Evolutionary conservation across 257 asterid genomes (phyloP), one percentile per base, ranked within the genome.

Genomic region (Fraxinus americana): DNA sequence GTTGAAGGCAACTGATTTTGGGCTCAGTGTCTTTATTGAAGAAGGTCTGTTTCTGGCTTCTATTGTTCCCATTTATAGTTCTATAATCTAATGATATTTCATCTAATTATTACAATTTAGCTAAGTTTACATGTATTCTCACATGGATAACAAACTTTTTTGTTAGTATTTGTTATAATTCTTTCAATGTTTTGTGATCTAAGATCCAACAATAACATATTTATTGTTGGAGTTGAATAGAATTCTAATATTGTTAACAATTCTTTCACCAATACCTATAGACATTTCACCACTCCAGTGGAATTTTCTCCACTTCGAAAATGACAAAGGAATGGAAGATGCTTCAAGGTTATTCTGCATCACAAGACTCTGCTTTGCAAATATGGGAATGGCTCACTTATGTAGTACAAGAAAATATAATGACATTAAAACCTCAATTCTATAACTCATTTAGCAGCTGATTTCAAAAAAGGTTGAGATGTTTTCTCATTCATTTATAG

Each of bases 1-100:
- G 92, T 71, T 92, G 7, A 92, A 92, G 70, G 96, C 97, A 0
- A 92, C 97, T 45, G 97, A 91, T 85, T 92, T 92, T 74, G 97
- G 97, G 71, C 97, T 92, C 78, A 90, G 96, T 73, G 97, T 92
- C 34, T 92, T 91, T 83, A 90, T 92, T 61, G 97, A 92, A 77
- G 94, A 92, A 89, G 97, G 97, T 91, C 38, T 61, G 16, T 75
- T 81, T 74, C 67, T 76, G 74, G 68, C 25, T 74, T 68, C 16
- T 63, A 21, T 11, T 13, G 0, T 48, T 70, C 75, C 59, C 16
- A 23, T 50, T 43, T 67, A 21, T 77, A 2, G 77, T 77, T 71
- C 59, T 35, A 52, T 1, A 70, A 19, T 66, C 34, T 2, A 5
- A 41, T 9, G 36, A 35, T 57, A 66, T 32, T 27, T 75, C 41